phyloP scores from a whole-genome alignment of 805 yeast genomes.

The Clavispora asparagi region DNA sequence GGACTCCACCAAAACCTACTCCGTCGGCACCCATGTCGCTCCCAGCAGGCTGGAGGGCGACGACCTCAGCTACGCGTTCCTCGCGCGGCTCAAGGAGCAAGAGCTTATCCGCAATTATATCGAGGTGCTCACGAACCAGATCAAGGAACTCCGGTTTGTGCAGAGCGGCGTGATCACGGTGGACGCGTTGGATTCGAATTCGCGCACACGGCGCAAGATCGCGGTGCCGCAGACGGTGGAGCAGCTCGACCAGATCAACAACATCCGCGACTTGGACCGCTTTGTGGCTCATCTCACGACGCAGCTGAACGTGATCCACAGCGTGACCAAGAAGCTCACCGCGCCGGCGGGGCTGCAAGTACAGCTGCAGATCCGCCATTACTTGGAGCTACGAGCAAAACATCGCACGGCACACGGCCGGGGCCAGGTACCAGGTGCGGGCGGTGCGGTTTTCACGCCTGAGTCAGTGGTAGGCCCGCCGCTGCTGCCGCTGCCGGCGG shows the following conservation, averaged over 20 bases:
- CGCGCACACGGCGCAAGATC: conserved; percentile 4
- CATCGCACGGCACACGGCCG: conserved; percentile 1
- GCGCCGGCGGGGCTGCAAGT: conserved; percentile 8
- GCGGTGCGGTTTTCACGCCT: neutral
- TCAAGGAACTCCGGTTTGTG: conserved; percentile 38
- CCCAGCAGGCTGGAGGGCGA: conserved; percentile 11
- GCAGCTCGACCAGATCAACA: conserved; percentile 35
- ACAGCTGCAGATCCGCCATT: conserved; percentile 18
- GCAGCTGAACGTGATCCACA: conserved; percentile 32
- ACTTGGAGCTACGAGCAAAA: conserved; percentile 15
- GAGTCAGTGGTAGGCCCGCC: neutral
- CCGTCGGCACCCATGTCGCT: neutral
- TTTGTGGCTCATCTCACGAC: conserved; percentile 34
- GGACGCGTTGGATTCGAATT: conserved; percentile 30
- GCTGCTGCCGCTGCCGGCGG: neutral
- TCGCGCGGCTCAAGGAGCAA: conserved; percentile 38
- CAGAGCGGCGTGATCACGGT: conserved; percentile 41
- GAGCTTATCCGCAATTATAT: conserved; percentile 38
- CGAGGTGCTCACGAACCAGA: conserved; percentile 38
- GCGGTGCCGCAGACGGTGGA: conserved; percentile 17
- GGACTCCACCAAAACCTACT: neutral
- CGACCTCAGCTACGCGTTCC: conserved; percentile 27
- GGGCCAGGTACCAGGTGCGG: neutral
- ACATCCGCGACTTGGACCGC: conserved; percentile 36
- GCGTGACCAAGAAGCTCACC: conserved; percentile 30